These are phyloP conservation scores for Handroanthus guayacan DNA, from an alignment of 257 asterid species.

Conservation along the genomic window DNA sequence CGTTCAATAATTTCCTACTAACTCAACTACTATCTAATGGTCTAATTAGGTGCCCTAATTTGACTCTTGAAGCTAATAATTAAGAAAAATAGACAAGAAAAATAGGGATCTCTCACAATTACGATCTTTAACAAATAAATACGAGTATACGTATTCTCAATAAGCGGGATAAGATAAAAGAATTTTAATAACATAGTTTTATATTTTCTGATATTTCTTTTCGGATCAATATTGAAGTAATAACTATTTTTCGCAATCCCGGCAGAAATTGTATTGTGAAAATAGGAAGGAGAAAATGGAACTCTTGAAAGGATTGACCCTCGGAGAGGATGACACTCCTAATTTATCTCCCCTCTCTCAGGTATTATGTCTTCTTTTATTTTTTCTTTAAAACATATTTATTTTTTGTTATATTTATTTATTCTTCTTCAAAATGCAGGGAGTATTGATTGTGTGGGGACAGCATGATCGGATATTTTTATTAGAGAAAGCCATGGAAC, in stretches of 20 bases:
- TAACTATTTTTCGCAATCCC: slow-evolving; percentile 18
- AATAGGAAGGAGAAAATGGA: slow-evolving; percentile 79
- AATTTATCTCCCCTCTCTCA: slow-evolving; percentile 62
- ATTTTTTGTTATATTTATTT: no score
- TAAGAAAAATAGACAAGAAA: slow-evolving; percentile 8
- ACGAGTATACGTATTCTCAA: not conserved
- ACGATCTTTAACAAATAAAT: not conserved
- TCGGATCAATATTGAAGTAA: not conserved
- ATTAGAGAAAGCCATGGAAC: slow-evolving; percentile 67
- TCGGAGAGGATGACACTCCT: slow-evolving; percentile 53
- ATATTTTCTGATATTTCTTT: not conserved
- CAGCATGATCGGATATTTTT: slow-evolving; percentile 72
- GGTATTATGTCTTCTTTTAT: slow-evolving; percentile 40
- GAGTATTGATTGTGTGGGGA: slow-evolving; percentile 88
- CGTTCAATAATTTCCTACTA: not conserved
- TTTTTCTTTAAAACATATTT: not conserved
- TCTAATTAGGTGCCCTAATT: slow-evolving; percentile 32
- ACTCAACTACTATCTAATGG: slow-evolving; percentile 13
- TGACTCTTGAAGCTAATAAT: slow-evolving; percentile 16
- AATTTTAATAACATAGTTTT: not conserved
- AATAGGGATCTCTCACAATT: not conserved
- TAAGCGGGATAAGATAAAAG: not conserved
- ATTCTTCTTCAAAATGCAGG: slow-evolving; percentile 44
- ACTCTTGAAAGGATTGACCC: slow-evolving; percentile 62
- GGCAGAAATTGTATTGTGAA: slow-evolving; percentile 63